Percentiles rank a stretch among this genome's conserved stretches.
Evolutionary conservation across 2,329 filamentous ascomycete genomes (phyloP).

Genomic region (Sclerotinia subarctica): DNA sequence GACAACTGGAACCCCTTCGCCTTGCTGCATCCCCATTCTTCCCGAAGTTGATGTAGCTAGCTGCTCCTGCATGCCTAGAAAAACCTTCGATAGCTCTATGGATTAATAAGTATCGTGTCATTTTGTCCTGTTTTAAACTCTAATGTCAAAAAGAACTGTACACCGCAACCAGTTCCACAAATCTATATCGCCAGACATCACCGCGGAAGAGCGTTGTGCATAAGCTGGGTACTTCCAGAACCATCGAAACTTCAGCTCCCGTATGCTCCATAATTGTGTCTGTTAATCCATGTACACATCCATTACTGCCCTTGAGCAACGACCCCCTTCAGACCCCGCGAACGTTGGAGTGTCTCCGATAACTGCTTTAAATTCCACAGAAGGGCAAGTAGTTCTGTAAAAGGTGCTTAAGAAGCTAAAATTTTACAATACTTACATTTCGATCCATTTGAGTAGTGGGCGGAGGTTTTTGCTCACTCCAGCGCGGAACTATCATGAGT

Average conservation of each 20-base stretch:
- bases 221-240: slow-evolving; percentile 11
- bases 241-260: slow-evolving; percentile 2
- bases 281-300: slow-evolving; percentile 3
- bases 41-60: slow-evolving; percentile 1
- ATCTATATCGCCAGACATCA: slow-evolving; percentile 4
- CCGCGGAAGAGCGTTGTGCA: not conserved
- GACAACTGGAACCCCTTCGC: slow-evolving; percentile 9
- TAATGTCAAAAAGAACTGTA: slow-evolving; percentile 12
- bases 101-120: not conserved
- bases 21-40: slow-evolving; percentile 1
- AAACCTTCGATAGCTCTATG: slow-evolving; percentile 12
- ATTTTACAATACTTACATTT: not conserved
- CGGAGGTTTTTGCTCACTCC: not conserved
- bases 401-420: slow-evolving; percentile 5
- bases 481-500: slow-evolving; percentile 2
- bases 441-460: not conserved
- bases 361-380: not conserved
- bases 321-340: not conserved
- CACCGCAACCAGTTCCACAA: slow-evolving; percentile 12
- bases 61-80: slow-evolving; percentile 4
- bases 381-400: not conserved
- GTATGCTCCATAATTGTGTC: slow-evolving; percentile 7
- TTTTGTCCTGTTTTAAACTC: not conserved
- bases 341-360: not conserved
- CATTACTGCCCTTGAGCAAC: slow-evolving; percentile 4